Base-by-base conservation (phyloP, 1,284 basidiomycete species). In the Boletellus deceptivus region DNA sequence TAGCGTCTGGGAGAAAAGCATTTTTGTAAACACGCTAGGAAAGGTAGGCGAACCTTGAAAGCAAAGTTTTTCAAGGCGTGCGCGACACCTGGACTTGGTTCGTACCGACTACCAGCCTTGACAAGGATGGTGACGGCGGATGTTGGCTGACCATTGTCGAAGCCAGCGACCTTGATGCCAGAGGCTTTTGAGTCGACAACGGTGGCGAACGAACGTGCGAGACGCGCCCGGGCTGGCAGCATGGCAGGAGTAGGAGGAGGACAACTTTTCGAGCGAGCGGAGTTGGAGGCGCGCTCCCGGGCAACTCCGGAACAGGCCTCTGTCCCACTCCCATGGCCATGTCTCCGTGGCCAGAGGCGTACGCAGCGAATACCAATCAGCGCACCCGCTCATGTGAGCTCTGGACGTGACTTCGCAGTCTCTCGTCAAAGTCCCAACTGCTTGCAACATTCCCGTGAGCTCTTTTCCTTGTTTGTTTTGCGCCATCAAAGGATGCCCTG, bases 21-120 rank as follows among this genome's bases (percentile, higher is more conserved):
- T 31, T 33, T 47, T 35, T 14, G 27, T 54, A 40, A 59, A 38
- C 0, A 18, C 14, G 11, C 24, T 16, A n/a, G 14, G 0, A 17
- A 50, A 44, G 29, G 5, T 8, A 22, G 16, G 61, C 74, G 44
- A 60, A 96, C 94, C 89, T 95, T 97, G 85, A 94, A 97, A 54
- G 93, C 86, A 79, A 93, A 96, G 82, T 92, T 93, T 82, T 95
- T 95, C 71, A 97, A 80, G 57, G 86, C 86, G 76, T 95, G 90
- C 9, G 94, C 92, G 57, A 92, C 82, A 65, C 94, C 94, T 43
- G 90, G 83, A 64, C 86, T 86, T 55, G 83, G 73, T 77, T 98
- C 89, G 70, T 85, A 94, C 63, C 94, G 78, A 64, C 85, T 86
- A 50, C 94, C 94, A 53, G 91, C 94, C 72, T 93, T 95, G 72